phyloP scores from a whole-genome alignment of 1,284 basidiomycete species.

The Cryptococcus neoformans region DNA sequence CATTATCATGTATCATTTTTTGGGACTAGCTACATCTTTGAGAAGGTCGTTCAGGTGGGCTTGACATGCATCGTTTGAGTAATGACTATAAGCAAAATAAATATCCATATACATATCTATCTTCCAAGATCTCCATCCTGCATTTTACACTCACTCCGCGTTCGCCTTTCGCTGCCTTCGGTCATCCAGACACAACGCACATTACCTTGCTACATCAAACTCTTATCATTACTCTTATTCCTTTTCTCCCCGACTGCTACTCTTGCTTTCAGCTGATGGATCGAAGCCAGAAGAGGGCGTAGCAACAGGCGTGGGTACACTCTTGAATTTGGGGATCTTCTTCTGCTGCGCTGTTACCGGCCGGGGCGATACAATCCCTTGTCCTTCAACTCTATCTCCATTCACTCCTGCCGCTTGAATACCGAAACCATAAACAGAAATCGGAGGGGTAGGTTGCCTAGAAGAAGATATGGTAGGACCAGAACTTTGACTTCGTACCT shows the following conservation, averaged over 20 bases:
- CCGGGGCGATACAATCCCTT: slow-evolving; percentile 13
- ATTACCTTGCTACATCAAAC: neutral
- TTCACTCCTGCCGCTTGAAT: neutral
- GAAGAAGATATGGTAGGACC: neutral
- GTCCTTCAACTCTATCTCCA: neutral
- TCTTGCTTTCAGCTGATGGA: too few species aligned
- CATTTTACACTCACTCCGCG: too few species aligned
- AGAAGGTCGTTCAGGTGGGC: neutral
- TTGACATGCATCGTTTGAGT: neutral
- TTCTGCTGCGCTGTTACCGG: slow-evolving; percentile 13
- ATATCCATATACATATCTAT: neutral
- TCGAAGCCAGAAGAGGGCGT: slow-evolving; percentile 8
- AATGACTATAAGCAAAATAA: too few species aligned
- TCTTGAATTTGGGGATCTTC: slow-evolving; percentile 25
- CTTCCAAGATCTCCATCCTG: neutral
- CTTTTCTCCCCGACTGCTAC: neutral
- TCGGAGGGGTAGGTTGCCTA: slow-evolving; percentile 14
- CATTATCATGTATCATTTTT: neutral
- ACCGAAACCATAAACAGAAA: neutral
- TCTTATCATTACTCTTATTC: neutral
- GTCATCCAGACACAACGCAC: neutral
- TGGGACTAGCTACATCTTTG: neutral
- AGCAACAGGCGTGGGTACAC: slow-evolving; percentile 20
- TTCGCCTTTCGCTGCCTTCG: too few species aligned
- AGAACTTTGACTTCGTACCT: slow-evolving; percentile 2